Evolutionary conservation across 371 early-diverging fungal genomes (phyloP).

Genomic region (Mucor sp.): DNA sequence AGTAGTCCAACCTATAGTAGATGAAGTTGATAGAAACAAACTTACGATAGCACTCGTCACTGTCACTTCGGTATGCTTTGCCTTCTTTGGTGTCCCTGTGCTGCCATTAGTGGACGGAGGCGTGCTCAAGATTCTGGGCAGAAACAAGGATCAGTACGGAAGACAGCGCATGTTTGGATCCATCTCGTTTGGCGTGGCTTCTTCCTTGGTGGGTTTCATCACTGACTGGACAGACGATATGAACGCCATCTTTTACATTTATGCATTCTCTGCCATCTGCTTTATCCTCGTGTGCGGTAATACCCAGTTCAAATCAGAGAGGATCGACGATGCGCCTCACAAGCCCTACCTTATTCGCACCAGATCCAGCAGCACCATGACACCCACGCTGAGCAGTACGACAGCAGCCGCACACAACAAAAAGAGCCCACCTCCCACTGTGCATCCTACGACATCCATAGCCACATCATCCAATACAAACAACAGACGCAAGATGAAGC

Average conservation of each 20-base stretch:
- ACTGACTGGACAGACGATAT: conserved; percentile 52
- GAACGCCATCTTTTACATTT: conserved; percentile 55
- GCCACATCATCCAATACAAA: background rate
- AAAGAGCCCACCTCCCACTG: background rate
- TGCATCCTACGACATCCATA: background rate
- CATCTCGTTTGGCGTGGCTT: conserved; percentile 53
- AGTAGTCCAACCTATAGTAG: conserved; percentile 33
- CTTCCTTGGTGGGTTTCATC: conserved; percentile 48
- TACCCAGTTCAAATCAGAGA: conserved; percentile 51
- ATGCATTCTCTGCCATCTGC: conserved; percentile 44
- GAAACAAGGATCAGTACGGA: conserved; percentile 54
- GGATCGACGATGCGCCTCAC: conserved; percentile 13
- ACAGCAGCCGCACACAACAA: background rate
- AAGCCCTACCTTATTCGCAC: background rate
- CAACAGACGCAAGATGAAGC: conserved; percentile 19
- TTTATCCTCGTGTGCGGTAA: conserved; percentile 49
- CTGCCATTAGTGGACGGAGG: conserved; percentile 56
- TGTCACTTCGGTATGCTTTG: conserved; percentile 51
- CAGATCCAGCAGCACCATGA: background rate
- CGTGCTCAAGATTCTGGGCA: conserved; percentile 50
- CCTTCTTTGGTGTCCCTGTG: conserved; percentile 57
- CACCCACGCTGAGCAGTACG: background rate
- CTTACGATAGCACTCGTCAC: conserved; percentile 45
- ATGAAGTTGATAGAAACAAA: conserved; percentile 28
- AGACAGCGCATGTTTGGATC: conserved; percentile 59